Conservation (phyloP, 2,329 filamentous ascomycete species). For the Penicillium sp. region DNA sequence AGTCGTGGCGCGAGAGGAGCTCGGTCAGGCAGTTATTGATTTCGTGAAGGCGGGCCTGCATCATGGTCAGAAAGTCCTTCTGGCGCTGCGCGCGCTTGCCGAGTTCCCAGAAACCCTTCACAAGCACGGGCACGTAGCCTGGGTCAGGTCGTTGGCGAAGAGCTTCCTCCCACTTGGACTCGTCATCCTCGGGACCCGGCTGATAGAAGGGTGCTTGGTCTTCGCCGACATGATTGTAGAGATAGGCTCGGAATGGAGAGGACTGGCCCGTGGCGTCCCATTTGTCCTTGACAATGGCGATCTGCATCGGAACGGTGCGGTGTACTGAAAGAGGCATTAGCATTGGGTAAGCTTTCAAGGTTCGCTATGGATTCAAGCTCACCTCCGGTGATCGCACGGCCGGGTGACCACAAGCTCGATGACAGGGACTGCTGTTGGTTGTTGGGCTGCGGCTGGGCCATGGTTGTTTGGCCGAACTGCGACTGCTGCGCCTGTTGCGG, state of each 20-base stretch:
- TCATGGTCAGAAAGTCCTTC: constrained; percentile 52
- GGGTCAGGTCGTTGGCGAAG: constrained; percentile 55
- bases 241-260: constrained; percentile 57
- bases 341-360: constrained; percentile 9
- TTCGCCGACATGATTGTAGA: constrained; percentile 60
- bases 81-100: constrained; percentile 56
- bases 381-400: constrained; percentile 43
- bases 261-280: constrained; percentile 53
- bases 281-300: constrained; percentile 57
- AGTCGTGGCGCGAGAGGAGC: constrained; percentile 57
- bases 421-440: constrained; percentile 26
- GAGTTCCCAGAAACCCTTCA: constrained; percentile 57
- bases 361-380: constrained; percentile 6
- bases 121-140: constrained; percentile 57
- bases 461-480: constrained; percentile 41
- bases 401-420: constrained; percentile 43
- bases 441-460: constrained; percentile 29
- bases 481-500: constrained; percentile 34
- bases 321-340: constrained; percentile 43
- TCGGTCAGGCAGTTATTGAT: constrained; percentile 60
- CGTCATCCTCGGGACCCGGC: constrained; percentile 54
- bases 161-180: constrained; percentile 61
- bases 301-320: constrained; percentile 58
- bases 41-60: constrained; percentile 58
- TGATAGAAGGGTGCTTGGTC: constrained; percentile 59